These are phyloP conservation scores for Withania somnifera DNA, from an alignment of 305 asterid species.

Conservation along the genomic window DNA sequence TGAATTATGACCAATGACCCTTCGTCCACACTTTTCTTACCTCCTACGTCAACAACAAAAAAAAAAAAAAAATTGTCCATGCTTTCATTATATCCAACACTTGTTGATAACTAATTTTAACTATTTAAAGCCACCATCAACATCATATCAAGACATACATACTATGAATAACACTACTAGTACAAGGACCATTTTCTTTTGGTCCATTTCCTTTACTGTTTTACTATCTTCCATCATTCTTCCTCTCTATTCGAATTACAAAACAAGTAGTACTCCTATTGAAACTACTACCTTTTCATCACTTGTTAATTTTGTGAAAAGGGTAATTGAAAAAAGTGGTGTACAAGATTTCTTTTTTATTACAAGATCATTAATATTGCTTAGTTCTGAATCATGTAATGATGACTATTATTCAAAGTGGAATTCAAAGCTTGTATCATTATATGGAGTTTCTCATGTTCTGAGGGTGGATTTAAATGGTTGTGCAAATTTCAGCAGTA, in stretches of 20 bases:
- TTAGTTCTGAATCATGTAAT: conserved; percentile 19
- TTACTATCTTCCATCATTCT: conserved; percentile 33
- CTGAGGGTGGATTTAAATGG: conserved; percentile 54
- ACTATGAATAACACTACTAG: conserved; percentile 33
- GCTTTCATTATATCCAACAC: conserved; percentile 2
- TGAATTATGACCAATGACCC: neutral
- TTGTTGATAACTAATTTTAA: conserved; percentile 15
- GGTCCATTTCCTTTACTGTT: conserved; percentile 36
- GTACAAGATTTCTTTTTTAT: conserved; percentile 13
- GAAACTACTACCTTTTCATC: neutral
- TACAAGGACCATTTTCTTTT: conserved; percentile 24
- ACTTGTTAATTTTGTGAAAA: conserved; percentile 9
- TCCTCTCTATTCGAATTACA: conserved; percentile 12
- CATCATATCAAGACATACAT: neutral
- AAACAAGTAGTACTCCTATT: neutral
- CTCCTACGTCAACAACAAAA: conserved; percentile 33
- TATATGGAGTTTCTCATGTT: conserved; percentile 35
- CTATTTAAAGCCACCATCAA: neutral
- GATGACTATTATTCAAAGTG: conserved; percentile 24
- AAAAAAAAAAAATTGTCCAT: too few relatives aligned
- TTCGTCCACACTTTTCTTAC: conserved; percentile 38
- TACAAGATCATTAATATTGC: conserved; percentile 1
- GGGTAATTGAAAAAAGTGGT: conserved; percentile 18
- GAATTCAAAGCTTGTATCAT: conserved; percentile 38
- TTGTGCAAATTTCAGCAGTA: conserved; percentile 59